Evolutionary conservation across 495 filamentous ascomycete species (phyloP), one percentile per base, ranked within the genome.

Genomic region (Margaritispora aquatica): DNA sequence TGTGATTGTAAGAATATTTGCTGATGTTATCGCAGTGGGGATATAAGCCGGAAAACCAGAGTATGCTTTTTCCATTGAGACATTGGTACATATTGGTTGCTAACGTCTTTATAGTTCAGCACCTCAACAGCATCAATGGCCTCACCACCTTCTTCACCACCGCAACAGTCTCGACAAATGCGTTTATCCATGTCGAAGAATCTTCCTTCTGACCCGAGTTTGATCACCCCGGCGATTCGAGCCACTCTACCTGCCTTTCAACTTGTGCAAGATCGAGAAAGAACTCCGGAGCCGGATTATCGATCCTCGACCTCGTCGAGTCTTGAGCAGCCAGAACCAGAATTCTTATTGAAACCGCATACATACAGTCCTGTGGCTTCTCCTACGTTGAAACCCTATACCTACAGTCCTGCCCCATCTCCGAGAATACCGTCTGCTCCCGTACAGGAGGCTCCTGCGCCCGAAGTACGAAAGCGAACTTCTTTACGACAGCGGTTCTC

Each of bases 1-100:
- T 34, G 29, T 34, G 13, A 5, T 34, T 34, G 29, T 34, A 5
- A 34, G 29, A 34, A 34, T 34, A 34, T 34, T 5, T 34, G 29
- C 29, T 34, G 29, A 34, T 34, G 13, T 34, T 13, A 34, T 34
- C 5, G 29, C 13, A 34, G 29, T 5, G 86, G 85, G 20, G 77
- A 86, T 60, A 87, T 87, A 31, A 91, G 87, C 72, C 80, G 85
- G 44, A 85, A 81, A 65, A 83, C 71, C 58, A 70, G 75, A 69
- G 80, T 82, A 71, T 68, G 77, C 60, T 11, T 38, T 53, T 17
- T n/a, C 23, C 11, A 21, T n/a, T 17, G 15, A 17, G 21, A 26
- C 24, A 31, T 48, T 15, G 9, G 23, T 47, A 27, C 50, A 10
- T 49, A 29, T 22, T 21, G 48, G 23, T 23, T 59, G 15, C 55